phyloP scores from a whole-genome alignment of 441 rosid genomes.

The Theobroma grandiflorum region DNA sequence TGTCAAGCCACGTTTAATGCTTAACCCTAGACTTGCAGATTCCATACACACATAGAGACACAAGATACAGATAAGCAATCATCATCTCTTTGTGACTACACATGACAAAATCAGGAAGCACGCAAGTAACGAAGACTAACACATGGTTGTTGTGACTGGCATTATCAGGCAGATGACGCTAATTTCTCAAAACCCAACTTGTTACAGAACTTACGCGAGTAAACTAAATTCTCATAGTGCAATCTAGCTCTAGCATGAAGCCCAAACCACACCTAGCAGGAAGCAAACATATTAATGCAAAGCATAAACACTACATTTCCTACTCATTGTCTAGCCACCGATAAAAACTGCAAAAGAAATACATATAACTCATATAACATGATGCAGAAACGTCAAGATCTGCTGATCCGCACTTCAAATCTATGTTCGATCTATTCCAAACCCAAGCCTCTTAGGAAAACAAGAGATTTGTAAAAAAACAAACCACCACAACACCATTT shows the following conservation, averaged over 20 bases:
- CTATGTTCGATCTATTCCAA: slow-evolving; percentile 14
- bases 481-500: not conserved
- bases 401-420: not conserved
- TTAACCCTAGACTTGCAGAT: not conserved
- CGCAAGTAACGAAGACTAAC: not conserved
- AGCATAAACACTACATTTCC: not conserved
- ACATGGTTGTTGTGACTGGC: not conserved
- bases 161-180: not conserved
- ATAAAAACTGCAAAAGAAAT: not conserved
- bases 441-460: not conserved
- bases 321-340: not conserved
- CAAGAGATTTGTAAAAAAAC: slow-evolving; percentile 6
- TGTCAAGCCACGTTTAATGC: not conserved
- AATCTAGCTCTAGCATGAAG: not conserved
- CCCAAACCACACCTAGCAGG: not conserved
- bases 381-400: not conserved
- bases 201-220: not conserved
- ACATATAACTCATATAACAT: not conserved
- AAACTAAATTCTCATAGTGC: slow-evolving; percentile 2
- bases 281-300: slow-evolving; percentile 10
- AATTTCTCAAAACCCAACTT: not conserved
- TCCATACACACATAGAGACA: not conserved
- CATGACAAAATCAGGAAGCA: not conserved
- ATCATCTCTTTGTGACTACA: not conserved
- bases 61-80: not conserved